These are phyloP conservation scores for Salvia rosmarinus DNA, from an alignment of 257 asterid species.

Conservation along the genomic window DNA sequence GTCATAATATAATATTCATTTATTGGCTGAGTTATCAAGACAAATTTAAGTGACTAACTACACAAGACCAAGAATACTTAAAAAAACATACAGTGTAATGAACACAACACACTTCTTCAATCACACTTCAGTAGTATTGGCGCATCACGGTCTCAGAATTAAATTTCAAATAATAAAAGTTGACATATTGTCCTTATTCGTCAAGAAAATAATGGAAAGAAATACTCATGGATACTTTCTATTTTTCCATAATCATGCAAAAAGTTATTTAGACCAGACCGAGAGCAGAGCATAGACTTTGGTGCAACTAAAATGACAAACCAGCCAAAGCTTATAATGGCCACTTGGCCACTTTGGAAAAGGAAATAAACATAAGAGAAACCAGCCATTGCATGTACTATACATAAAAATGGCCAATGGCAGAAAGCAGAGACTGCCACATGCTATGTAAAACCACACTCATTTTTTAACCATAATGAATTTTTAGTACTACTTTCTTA, in stretches of 20 bases:
- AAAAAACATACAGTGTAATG: not conserved
- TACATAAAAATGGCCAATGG: not conserved
- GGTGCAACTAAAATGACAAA: slow-evolving; percentile 5
- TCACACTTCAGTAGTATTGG: not conserved
- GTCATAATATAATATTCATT: not conserved
- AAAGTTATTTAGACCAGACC: not conserved
- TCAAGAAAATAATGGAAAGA: not conserved
- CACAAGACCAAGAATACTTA: not conserved
- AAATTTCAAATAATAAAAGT: not conserved
- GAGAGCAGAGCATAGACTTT: not conserved
- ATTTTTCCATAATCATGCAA: not conserved
- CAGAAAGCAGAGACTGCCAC: not conserved
- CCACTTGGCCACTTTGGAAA: not conserved
- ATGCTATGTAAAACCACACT: not conserved
- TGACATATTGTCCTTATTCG: not conserved
- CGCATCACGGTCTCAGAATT: not conserved
- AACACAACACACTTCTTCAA: not conserved
- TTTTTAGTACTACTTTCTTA: too few relatives aligned
- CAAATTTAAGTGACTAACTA: not conserved
- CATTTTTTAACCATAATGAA: not conserved
- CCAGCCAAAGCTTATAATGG: not conserved
- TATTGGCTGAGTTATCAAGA: not conserved
- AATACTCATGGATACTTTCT: not conserved
- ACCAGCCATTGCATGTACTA: slow-evolving; percentile 1
- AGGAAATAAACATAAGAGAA: not conserved